These are phyloP conservation scores for Arachis stenosperma DNA, from an alignment of 306 rosid genomes.

Conservation along the genomic window DNA sequence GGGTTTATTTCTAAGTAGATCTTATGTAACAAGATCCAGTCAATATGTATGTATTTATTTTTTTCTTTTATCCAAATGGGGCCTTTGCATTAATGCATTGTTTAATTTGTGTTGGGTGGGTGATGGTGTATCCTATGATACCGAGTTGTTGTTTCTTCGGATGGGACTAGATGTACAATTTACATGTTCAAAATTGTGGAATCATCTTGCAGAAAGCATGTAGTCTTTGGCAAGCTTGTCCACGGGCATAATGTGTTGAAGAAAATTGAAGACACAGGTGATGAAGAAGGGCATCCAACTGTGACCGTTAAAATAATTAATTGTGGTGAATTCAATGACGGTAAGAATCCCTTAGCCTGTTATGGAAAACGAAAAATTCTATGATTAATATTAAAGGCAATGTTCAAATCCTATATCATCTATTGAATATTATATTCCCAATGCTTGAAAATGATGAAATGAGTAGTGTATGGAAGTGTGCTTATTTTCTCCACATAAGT, in stretches of 20 bases:
- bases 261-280: slow-evolving; percentile 83
- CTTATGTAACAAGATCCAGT: neutral
- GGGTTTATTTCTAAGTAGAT: neutral
- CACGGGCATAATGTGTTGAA: slow-evolving; percentile 68
- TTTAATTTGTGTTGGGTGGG: slow-evolving; percentile 1
- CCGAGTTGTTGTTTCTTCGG: neutral
- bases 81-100: neutral
- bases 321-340: slow-evolving; percentile 84
- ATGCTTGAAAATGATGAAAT: neutral
- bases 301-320: slow-evolving; percentile 90
- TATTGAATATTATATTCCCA: neutral
- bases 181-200: slow-evolving; percentile 20
- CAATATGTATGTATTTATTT: too few relatives aligned
- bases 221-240: slow-evolving; percentile 90
- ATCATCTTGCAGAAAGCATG: slow-evolving; percentile 69
- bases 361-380: neutral
- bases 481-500: neutral
- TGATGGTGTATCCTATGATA: neutral
- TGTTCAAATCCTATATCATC: neutral
- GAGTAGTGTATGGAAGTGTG: neutral
- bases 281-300: slow-evolving; percentile 75
- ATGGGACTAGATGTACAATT: neutral
- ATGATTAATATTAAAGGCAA: neutral
- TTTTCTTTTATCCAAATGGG: neutral
- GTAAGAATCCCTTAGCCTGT: slow-evolving; percentile 45